These are phyloP conservation scores for Fusarium sp. DNA, from an alignment of 2,329 filamentous ascomycete genomes.

Conservation along the genomic window DNA sequence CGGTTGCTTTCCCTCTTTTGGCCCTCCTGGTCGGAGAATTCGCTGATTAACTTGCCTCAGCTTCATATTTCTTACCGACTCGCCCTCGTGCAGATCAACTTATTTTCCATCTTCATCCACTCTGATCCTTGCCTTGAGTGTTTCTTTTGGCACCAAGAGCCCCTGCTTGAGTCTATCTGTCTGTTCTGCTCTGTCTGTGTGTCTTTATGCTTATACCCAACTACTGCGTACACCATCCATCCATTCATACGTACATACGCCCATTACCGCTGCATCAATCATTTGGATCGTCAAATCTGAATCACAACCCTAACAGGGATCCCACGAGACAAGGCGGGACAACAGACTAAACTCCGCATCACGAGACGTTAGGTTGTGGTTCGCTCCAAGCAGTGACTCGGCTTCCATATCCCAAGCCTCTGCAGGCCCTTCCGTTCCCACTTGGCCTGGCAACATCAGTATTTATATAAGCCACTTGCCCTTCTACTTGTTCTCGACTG, in stretches of 20 bases:
- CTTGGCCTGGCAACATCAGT: not conserved
- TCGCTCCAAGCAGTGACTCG: constrained; percentile 22
- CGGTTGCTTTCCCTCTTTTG: constrained; percentile 32
- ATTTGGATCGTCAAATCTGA: constrained; percentile 23
- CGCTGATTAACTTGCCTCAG: constrained; percentile 5
- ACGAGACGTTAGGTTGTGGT: constrained; percentile 20
- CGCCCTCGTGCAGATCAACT: constrained; percentile 30
- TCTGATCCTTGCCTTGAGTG: constrained; percentile 6
- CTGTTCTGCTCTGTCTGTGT: constrained; percentile 12
- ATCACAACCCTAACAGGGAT: constrained; percentile 31
- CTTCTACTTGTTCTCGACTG: not conserved
- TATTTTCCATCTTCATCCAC: constrained; percentile 28
- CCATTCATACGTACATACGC: constrained; percentile 2
- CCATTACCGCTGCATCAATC: not conserved
- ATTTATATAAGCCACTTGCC: constrained; percentile 24
- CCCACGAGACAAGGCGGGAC: constrained; percentile 9
- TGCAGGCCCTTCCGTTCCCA: not conserved
- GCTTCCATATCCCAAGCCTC: not conserved
- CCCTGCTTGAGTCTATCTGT: constrained; percentile 9
- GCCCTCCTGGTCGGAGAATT: constrained; percentile 28
- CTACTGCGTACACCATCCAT: constrained; percentile 9
- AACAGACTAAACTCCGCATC: constrained; percentile 28
- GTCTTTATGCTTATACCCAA: constrained; percentile 10
- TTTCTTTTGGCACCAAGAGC: constrained; percentile 12
- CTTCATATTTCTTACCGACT: constrained; percentile 28